These are phyloP conservation scores for Suillus spraguei DNA, from an alignment of 768 basidiomycete species.

Conservation along the genomic window DNA sequence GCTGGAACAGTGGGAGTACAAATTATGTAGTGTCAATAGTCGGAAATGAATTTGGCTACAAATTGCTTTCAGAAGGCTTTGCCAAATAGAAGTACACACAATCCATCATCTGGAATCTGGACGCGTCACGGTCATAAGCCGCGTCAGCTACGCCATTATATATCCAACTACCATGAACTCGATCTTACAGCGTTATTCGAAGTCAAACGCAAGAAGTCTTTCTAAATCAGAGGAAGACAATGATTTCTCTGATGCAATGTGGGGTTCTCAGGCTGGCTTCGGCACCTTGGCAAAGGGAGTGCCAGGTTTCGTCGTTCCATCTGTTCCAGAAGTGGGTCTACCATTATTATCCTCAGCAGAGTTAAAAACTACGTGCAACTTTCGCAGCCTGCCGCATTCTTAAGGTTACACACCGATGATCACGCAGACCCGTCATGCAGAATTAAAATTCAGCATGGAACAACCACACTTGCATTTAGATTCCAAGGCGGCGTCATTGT, in stretches of 20 bases:
- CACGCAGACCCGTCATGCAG: slow-evolving; percentile 90
- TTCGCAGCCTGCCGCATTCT: slow-evolving; percentile 82
- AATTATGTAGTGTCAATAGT: not conserved
- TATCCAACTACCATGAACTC: slow-evolving; percentile 61
- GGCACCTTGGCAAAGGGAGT: slow-evolving; percentile 72
- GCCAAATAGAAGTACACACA: slow-evolving; percentile 3
- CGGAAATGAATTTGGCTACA: not conserved
- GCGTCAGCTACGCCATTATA: slow-evolving; percentile 31
- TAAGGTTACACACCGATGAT: slow-evolving; percentile 94
- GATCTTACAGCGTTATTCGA: slow-evolving; percentile 65
- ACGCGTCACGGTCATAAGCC: slow-evolving; percentile 30
- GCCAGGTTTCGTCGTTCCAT: slow-evolving; percentile 72
- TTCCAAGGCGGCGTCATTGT: slow-evolving; percentile 97
- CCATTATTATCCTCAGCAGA: not conserved
- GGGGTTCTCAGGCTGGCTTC: slow-evolving; percentile 86
- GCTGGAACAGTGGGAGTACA: not conserved
- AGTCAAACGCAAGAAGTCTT: slow-evolving; percentile 51
- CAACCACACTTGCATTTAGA: slow-evolving; percentile 96
- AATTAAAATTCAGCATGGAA: slow-evolving; percentile 99
- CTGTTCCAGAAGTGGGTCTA: slow-evolving; percentile 71
- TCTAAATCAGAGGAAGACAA: slow-evolving; percentile 60
- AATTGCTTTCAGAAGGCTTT: slow-evolving; percentile 5
- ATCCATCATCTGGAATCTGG: slow-evolving; percentile 9
- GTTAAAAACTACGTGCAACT: slow-evolving; percentile 14
- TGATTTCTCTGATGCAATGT: slow-evolving; percentile 65